phyloP scores from a whole-genome alignment of 164 flowering plant species.

The Vitis amurensis region DNA sequence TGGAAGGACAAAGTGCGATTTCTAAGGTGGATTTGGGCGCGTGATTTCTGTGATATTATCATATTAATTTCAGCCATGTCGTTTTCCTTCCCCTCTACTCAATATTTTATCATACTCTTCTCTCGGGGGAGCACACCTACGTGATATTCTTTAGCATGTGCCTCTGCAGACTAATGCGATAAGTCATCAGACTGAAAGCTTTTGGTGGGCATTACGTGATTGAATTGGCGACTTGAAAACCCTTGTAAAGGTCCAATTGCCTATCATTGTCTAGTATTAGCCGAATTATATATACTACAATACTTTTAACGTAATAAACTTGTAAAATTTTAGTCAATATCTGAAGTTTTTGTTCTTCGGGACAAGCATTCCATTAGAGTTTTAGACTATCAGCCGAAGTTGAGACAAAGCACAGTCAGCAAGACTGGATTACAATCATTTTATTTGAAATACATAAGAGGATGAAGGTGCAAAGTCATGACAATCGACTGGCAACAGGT shows the following conservation, averaged over 20 bases:
- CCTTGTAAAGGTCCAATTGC: neutral
- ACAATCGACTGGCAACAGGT: no score
- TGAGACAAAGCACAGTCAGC: no score
- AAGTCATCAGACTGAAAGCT: neutral
- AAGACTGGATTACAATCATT: no score
- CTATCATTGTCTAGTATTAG: no score
- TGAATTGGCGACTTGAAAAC: neutral
- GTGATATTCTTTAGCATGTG: slow-evolving; percentile 6
- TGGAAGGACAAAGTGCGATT: slow-evolving; percentile 18
- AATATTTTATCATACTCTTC: neutral
- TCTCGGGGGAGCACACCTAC: neutral
- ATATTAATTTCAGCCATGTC: neutral
- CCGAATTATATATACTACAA: no score
- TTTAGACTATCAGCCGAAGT: no score
- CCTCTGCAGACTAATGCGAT: neutral
- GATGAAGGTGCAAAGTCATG: no score
- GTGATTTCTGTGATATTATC: slow-evolving; percentile 23
- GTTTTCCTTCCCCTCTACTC: neutral
- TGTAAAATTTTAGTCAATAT: no score
- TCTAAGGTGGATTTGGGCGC: slow-evolving; percentile 54
- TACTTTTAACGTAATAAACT: no score
- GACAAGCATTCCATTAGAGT: no score
- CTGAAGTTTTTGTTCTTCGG: no score
- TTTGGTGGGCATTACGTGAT: slow-evolving; percentile 1
- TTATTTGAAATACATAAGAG: no score